A percentile compares a stretch with the other conserved stretches of the same genome.
Conservation (phyloP, 306 rosid genomes). For the Astragalus glycyphyllos region DNA sequence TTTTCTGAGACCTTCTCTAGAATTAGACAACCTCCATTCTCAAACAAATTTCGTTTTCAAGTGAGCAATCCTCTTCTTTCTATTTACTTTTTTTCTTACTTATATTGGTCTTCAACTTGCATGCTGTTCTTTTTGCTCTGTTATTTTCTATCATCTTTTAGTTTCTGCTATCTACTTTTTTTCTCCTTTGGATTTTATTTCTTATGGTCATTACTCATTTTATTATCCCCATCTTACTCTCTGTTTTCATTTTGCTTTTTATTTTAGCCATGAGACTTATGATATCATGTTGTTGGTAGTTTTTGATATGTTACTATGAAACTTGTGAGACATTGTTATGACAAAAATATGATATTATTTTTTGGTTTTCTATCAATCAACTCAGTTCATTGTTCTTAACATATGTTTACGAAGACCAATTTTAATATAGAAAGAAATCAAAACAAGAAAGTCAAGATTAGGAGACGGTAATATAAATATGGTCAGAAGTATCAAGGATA, state of each 20-base stretch:
- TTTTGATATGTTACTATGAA: neutral
- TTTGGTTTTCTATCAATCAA: slow-evolving; percentile 12
- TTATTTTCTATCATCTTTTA: neutral
- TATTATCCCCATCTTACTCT: slow-evolving; percentile 12
- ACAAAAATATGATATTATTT: neutral
- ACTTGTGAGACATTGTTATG: neutral
- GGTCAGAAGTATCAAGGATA: neutral
- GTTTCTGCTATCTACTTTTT: neutral
- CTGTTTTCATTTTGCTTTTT: neutral
- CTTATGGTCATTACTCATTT: neutral
- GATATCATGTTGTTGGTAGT: neutral
- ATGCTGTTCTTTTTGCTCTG: neutral
- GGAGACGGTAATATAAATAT: slow-evolving; percentile 1
- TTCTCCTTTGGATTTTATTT: neutral
- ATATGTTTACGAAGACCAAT: slow-evolving; percentile 2
- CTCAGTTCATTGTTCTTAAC: neutral
- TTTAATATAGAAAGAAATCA: slow-evolving; percentile 10
- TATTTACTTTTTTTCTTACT: no score
- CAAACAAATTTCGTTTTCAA: no score
- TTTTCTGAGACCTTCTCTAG: no score
- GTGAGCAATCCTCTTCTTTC: neutral
- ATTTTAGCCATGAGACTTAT: neutral
- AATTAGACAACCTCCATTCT: no score
- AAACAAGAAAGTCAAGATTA: neutral
- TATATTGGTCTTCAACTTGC: neutral